These are phyloP conservation scores for Xerocomellus chrysenteron DNA, from an alignment of 768 basidiomycete species.

Conservation along the genomic window DNA sequence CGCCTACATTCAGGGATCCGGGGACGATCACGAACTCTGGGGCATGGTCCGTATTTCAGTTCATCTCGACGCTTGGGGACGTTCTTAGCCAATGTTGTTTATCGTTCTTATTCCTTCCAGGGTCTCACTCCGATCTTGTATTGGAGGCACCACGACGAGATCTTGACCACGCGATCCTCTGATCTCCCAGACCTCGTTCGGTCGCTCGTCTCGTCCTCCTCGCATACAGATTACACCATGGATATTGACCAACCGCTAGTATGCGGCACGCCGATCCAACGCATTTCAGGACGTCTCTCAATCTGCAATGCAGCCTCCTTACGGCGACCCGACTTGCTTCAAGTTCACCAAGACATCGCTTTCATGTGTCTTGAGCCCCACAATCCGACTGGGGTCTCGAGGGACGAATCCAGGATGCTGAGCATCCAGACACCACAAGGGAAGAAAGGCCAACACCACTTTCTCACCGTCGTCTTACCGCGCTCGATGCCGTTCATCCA, in stretches of 20 bases:
- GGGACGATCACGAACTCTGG: constrained; percentile 95
- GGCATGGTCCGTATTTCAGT: constrained; percentile 51
- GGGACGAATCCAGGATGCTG: constrained; percentile 8
- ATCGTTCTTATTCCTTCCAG: constrained; percentile 34
- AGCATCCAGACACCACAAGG: constrained; percentile 37
- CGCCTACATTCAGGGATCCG: constrained; percentile 89
- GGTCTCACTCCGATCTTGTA: constrained; percentile 74
- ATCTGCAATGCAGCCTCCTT: constrained; percentile 37
- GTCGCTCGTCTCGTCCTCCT: constrained; percentile 8
- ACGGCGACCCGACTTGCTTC: constrained; percentile 1
- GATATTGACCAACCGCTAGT: neutral
- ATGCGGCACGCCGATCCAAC: constrained; percentile 17
- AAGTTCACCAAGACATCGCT: constrained; percentile 5
- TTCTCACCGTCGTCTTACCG: constrained; percentile 51
- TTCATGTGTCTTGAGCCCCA: constrained; percentile 17
- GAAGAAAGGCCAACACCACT: constrained; percentile 53
- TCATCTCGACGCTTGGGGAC: neutral
- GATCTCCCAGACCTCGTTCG: constrained; percentile 43
- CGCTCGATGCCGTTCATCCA: constrained; percentile 46
- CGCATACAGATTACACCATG: neutral
- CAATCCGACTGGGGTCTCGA: neutral
- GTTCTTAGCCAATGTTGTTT: neutral
- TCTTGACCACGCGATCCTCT: constrained; percentile 49
- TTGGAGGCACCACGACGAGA: constrained; percentile 54
- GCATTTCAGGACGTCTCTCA: constrained; percentile 41